Evolutionary conservation across 352 stramenopile genomes (phyloP).

Genomic region (Phytophthora sp.): DNA sequence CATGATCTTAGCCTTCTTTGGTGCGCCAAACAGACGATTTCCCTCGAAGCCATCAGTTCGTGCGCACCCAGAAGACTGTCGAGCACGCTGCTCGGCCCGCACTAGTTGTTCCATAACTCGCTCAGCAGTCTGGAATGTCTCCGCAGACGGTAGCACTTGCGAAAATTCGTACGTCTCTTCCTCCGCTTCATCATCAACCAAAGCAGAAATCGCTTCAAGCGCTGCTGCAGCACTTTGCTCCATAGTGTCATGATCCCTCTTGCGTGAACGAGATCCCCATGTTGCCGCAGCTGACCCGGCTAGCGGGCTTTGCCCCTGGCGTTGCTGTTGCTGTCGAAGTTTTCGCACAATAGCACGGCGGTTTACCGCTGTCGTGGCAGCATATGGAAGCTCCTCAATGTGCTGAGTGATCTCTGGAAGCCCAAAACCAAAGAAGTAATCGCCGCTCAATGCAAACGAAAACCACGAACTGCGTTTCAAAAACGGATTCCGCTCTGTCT

Average conservation of each 20-base stretch:
- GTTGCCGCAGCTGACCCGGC: slow-evolving; percentile 27
- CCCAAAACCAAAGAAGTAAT: slow-evolving; percentile 87
- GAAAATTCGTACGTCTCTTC: slow-evolving; percentile 87
- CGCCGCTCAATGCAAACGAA: slow-evolving; percentile 74
- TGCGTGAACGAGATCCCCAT: slow-evolving; percentile 28
- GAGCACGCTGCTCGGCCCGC: slow-evolving; percentile 82
- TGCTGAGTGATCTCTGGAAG: slow-evolving; percentile 66
- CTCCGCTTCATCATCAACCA: slow-evolving; percentile 29
- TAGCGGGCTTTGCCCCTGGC: slow-evolving; percentile 41
- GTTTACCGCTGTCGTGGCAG: slow-evolving; percentile 70
- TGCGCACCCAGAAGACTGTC: slow-evolving; percentile 83
- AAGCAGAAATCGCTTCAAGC: slow-evolving; percentile 11
- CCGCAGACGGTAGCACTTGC: slow-evolving; percentile 69
- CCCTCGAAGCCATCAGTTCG: slow-evolving; percentile 86
- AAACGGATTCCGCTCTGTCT: slow-evolving; percentile 68
- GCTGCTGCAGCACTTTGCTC: slow-evolving; percentile 20
- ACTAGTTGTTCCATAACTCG: slow-evolving; percentile 82
- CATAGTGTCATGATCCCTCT: slow-evolving; percentile 34
- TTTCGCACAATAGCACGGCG: slow-evolving; percentile 47
- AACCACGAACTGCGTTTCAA: slow-evolving; percentile 80
- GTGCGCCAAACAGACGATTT: slow-evolving; percentile 51
- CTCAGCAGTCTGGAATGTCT: slow-evolving; percentile 83
- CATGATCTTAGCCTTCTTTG: slow-evolving; percentile 43
- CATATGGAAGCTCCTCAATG: slow-evolving; percentile 78
- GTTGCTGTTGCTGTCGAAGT: slow-evolving; percentile 46